phyloP scores from a whole-genome alignment of 2,329 filamentous ascomycete species.

The Beauveria medogensis region DNA sequence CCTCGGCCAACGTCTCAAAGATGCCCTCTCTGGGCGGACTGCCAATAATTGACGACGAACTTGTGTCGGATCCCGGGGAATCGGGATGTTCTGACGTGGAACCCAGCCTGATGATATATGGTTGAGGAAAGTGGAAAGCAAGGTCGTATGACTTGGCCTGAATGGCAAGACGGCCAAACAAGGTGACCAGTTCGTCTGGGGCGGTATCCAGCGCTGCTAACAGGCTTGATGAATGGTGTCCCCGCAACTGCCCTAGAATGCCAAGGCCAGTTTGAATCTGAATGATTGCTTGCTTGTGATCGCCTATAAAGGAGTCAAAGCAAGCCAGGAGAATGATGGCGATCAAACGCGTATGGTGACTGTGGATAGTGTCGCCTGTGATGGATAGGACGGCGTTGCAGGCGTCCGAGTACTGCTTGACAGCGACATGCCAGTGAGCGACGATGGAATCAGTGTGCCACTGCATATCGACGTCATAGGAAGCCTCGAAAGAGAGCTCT shows the following conservation, averaged over 20 bases:
- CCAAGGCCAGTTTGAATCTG: constrained; percentile 53
- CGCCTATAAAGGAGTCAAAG: constrained; percentile 59
- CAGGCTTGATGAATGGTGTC: constrained; percentile 21
- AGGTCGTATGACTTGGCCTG: constrained; percentile 62
- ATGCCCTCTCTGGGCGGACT: constrained; percentile 18
- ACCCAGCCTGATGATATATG: constrained; percentile 46
- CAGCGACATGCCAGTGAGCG: constrained; percentile 51
- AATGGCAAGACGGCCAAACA: constrained; percentile 56
- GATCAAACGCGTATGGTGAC: constrained; percentile 51
- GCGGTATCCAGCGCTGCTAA: constrained; percentile 17
- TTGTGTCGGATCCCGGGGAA: constrained; percentile 36
- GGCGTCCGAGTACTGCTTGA: constrained; percentile 51
- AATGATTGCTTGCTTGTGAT: constrained; percentile 52
- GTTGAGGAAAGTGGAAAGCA: constrained; percentile 58
- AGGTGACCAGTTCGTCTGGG: constrained; percentile 49
- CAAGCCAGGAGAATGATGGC: constrained; percentile 58
- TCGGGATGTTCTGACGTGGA: constrained; percentile 19
- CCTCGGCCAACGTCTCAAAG: constrained; percentile 45
- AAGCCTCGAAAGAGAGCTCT: constrained; percentile 43
- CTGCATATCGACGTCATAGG: constrained; percentile 10
- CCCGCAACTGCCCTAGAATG: constrained; percentile 45
- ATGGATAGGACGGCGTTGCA: constrained; percentile 41
- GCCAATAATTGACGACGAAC: constrained; percentile 29
- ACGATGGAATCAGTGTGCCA: constrained; percentile 28
- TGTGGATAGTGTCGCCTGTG: constrained; percentile 33